These are phyloP conservation scores for Globisporangium heterothallicum DNA, from an alignment of 352 stramenopile species.

Conservation along the genomic window DNA sequence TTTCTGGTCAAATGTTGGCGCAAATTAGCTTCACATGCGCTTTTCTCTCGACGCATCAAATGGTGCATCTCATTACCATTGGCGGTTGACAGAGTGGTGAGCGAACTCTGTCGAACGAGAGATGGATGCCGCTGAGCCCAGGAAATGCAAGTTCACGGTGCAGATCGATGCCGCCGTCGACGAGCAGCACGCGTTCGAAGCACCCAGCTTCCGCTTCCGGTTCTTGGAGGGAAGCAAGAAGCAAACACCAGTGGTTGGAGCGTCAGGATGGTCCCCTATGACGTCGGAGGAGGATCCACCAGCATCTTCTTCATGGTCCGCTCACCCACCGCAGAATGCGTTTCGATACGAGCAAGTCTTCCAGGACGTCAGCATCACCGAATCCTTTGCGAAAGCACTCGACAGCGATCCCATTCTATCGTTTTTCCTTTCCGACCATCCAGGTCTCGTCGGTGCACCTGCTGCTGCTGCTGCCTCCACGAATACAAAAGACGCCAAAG, in stretches of 20 bases:
- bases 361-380: conserved; percentile 35
- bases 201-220: conserved; percentile 58
- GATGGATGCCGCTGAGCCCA: conserved; percentile 11
- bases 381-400: conserved; percentile 36
- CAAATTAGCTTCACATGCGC: too few species aligned
- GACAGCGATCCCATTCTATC: conserved; percentile 58
- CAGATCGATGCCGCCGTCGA: conserved; percentile 44
- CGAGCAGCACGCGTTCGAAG: conserved; percentile 31
- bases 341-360: conserved; percentile 49
- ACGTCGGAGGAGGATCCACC: background rate
- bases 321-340: conserved; percentile 6
- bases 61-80: too few species aligned
- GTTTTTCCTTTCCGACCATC: conserved; percentile 60
- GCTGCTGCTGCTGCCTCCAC: conserved; percentile 8
- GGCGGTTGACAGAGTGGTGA: too few species aligned
- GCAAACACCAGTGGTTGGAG: conserved; percentile 35
- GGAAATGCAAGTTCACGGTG: conserved; percentile 59
- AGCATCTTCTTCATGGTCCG: background rate
- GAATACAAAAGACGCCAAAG: conserved; percentile 32
- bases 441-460: conserved; percentile 16
- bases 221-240: conserved; percentile 64
- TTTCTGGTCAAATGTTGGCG: too few species aligned
- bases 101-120: too few species aligned
- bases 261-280: conserved; percentile 9
- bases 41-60: too few species aligned